A percentile compares a stretch with the other conserved stretches of the same genome.
Evolutionary conservation across 176 grass and related monocot species (phyloP).

Genomic region (Coix lacrymajobi): DNA sequence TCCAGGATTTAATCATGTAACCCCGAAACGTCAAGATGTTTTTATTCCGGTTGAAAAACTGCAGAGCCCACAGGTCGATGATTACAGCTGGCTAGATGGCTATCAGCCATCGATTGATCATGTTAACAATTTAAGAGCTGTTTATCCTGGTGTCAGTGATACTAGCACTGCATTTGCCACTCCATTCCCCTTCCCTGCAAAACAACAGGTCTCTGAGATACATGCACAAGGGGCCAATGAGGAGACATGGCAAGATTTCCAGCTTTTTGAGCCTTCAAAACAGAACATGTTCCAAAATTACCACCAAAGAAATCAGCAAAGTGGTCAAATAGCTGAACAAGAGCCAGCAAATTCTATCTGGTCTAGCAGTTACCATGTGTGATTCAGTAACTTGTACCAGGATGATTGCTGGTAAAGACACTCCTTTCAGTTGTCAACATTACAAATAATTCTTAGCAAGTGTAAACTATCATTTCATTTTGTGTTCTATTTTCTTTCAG

Average conservation of each 20-base stretch:
- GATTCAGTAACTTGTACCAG: constrained; percentile 43
- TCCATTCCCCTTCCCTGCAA: constrained; percentile 59
- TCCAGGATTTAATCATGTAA: constrained; percentile 66
- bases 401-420: constrained; percentile 51
- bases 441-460: neutral
- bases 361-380: constrained; percentile 73
- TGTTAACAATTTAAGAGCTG: constrained; percentile 29
- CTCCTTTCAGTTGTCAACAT: neutral
- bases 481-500: neutral
- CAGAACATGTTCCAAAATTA: constrained; percentile 41
- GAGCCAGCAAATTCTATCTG: constrained; percentile 49
- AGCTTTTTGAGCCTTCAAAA: constrained; percentile 72
- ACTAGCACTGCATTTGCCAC: constrained; percentile 35
- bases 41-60: constrained; percentile 27
- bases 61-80: constrained; percentile 43
- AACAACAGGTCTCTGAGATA: constrained; percentile 41
- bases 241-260: constrained; percentile 76
- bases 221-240: constrained; percentile 23
- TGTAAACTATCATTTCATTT: neutral
- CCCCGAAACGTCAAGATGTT: constrained; percentile 55
- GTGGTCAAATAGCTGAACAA: constrained; percentile 47
- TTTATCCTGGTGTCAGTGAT: constrained; percentile 31
- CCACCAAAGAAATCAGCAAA: constrained; percentile 46
- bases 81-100: constrained; percentile 73
- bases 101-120: constrained; percentile 36